phyloP scores from a whole-genome alignment of 2,329 filamentous ascomycete genomes.

The Elsinoe necatrix region DNA sequence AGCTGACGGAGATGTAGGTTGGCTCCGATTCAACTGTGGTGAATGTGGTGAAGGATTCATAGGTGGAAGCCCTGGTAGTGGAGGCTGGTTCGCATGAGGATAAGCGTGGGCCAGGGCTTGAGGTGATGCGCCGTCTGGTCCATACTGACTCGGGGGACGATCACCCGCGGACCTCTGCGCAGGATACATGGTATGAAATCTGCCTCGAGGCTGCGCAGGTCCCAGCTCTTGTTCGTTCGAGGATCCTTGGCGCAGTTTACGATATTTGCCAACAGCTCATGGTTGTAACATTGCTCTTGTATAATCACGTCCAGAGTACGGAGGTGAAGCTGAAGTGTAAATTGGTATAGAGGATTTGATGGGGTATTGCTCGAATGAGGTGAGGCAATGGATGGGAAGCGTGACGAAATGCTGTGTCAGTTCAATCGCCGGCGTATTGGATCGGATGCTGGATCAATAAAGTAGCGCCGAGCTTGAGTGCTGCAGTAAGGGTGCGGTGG shows the following conservation, averaged over 20 bases:
- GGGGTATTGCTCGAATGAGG: not conserved
- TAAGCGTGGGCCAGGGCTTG: slow-evolving; percentile 28
- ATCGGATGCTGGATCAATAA: not conserved
- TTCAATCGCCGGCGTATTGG: not conserved
- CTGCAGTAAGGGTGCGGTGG: not conserved
- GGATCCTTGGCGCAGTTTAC: not conserved
- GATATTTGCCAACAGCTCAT: not conserved
- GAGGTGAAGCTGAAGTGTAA: not conserved
- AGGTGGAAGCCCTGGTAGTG: slow-evolving; percentile 22
- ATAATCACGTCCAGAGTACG: not conserved
- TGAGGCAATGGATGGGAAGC: not conserved
- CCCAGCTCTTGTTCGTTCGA: not conserved
- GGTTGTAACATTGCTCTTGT: not conserved
- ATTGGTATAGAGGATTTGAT: not conserved
- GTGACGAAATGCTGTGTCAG: not conserved
- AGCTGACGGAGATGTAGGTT: slow-evolving; percentile 31
- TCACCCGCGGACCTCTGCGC: slow-evolving; percentile 13
- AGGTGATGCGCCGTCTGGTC: slow-evolving; percentile 26
- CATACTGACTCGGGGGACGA: slow-evolving; percentile 8
- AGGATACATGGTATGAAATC: slow-evolving; percentile 12
- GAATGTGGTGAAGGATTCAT: slow-evolving; percentile 24
- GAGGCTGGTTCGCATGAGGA: slow-evolving; percentile 26
- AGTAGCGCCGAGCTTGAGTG: not conserved
- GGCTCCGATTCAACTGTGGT: slow-evolving; percentile 24
- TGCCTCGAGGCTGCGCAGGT: not conserved